phyloP scores from a whole-genome alignment of 2,329 filamentous ascomycete species.

The Neofusicoccum laricinum region DNA sequence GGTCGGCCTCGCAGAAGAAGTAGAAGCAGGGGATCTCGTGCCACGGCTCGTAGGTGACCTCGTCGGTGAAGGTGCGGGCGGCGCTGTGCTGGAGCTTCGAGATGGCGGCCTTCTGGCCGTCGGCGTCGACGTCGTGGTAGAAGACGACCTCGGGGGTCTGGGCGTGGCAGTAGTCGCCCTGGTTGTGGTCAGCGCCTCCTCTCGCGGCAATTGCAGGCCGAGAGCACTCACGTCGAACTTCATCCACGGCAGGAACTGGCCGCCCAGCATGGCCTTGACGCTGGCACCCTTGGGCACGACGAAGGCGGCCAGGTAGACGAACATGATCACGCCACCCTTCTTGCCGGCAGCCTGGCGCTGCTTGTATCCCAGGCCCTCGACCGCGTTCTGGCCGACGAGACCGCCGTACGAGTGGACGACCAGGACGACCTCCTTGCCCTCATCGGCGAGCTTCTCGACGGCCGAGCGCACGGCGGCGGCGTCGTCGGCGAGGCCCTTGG shows the following conservation, averaged over 20 bases:
- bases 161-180: conserved; percentile 12
- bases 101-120: neutral
- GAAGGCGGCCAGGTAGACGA: conserved; percentile 38
- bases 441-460: conserved; percentile 33
- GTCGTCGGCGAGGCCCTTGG: conserved; percentile 32
- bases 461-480: conserved; percentile 31
- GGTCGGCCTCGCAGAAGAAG: conserved; percentile 37
- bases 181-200: neutral
- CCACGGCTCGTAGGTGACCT: conserved; percentile 32
- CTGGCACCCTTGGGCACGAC: conserved; percentile 34
- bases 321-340: conserved; percentile 37
- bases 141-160: conserved; percentile 10
- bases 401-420: conserved; percentile 39
- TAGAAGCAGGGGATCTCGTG: conserved; percentile 34
- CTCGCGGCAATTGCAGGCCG: no score
- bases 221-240: conserved; percentile 23
- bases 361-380: conserved; percentile 33
- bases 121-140: conserved; percentile 16
- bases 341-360: conserved; percentile 34
- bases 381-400: conserved; percentile 13
- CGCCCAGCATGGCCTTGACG: conserved; percentile 29
- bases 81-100: conserved; percentile 1
- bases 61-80: conserved; percentile 18
- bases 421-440: conserved; percentile 33
- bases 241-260: conserved; percentile 27